Evolutionary conservation across 2,329 filamentous ascomycete species (phyloP), one percentile per base, ranked within the genome.

Genomic region (Westerdykella aurantiaca): DNA sequence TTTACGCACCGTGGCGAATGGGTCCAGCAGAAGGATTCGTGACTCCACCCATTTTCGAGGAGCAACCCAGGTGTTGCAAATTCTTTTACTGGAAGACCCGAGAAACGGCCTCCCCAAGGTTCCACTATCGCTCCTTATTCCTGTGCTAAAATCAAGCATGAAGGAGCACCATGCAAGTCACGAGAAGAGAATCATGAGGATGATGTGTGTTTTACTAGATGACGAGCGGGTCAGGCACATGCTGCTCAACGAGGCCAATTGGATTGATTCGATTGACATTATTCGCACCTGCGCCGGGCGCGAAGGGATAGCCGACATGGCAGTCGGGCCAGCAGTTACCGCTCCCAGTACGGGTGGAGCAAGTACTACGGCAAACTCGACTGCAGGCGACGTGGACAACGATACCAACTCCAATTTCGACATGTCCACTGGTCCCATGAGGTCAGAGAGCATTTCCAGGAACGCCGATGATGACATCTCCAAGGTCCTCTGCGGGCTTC

Each of bases 201-300:
- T 76, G 74, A 47, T 67, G 10, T 46, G 58, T 38, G 49, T 56
- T 4, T 52, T 67, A 6, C 44, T 68, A 5, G 72, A 72, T 7
- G 67, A 75, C 38, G 73, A 74, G 16, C 70, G 70, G 16, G 63
- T 85, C 37, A 79, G 79, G 49, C 69, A 70, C 12, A 69, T 82
- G 38, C 65, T 86, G 17, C 66, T 77, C 37, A 78, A 82, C 34
- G 81, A 85, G 44, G 82, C 85, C 54, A 81, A 86, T 58, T 85
- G 83, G 81, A 73, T 75, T 2, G 65, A 74, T 4, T 71, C 85
- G 44, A 72, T 86, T 14, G 72, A 79, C 16, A 75, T 85, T 14
- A 79, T 80, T 2, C 70, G 70, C 3, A 73, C 73, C 43, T 86
- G 82, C 41, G 56, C 57, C 17, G 61, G 59, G 44, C 60, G 63